Conservation (phyloP, 345 rosid genomes). For the Zanthoxylum bungeanum region DNA sequence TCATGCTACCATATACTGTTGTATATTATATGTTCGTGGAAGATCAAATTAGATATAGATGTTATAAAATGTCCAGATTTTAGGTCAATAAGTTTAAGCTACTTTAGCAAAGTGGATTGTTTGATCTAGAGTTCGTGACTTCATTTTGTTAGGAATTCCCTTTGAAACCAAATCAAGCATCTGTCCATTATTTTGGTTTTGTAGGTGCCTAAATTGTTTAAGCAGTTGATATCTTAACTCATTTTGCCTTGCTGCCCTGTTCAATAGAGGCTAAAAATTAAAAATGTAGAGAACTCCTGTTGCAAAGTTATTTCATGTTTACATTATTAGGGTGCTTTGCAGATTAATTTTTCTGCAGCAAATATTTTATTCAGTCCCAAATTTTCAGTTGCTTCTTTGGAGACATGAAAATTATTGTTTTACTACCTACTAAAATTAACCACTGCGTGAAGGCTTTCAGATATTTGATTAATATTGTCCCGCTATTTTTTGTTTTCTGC, state of each 20-base stretch:
- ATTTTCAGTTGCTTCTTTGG: background rate
- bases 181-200: too few species aligned
- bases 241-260: background rate
- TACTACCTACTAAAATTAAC: background rate
- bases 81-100: background rate
- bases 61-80: background rate
- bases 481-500: conserved; percentile 17
- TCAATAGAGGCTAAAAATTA: background rate
- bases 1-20: background rate
- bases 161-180: background rate
- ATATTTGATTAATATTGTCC: background rate
- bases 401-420: background rate
- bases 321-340: background rate
- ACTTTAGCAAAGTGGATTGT: background rate
- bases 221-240: background rate
- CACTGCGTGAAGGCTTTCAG: conserved; percentile 2
- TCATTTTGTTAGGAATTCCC: background rate
- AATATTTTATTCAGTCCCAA: background rate
- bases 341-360: background rate
- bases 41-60: background rate
- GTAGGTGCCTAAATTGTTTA: background rate
- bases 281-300: background rate
- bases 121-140: background rate
- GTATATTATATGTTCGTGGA: background rate
- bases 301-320: background rate